These are phyloP conservation scores for Tagetes patula DNA, from an alignment of 129 eudicot genomes.

Conservation along the genomic window DNA sequence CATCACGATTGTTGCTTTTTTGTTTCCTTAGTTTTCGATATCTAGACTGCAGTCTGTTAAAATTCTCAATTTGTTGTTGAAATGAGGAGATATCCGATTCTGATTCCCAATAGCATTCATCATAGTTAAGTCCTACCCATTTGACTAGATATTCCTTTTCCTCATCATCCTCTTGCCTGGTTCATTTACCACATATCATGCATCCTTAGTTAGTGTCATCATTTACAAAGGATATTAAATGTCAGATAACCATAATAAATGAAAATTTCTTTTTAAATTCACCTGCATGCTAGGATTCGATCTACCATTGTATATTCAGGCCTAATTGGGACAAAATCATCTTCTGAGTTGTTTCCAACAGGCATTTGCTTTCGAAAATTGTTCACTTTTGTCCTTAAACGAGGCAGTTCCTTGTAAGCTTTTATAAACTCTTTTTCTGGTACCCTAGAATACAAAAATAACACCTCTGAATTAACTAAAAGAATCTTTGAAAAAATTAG, in stretches of 20 bases:
- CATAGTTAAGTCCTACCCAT: constrained; percentile 88
- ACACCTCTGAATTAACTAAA: constrained; percentile 1
- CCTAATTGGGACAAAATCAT: constrained; percentile 79
- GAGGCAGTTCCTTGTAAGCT: constrained; percentile 86
- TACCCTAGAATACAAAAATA: constrained; percentile 49
- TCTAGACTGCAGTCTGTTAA: constrained; percentile 58
- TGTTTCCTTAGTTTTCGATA: constrained; percentile 56
- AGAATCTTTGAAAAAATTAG: background rate
- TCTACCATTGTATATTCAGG: constrained; percentile 98
- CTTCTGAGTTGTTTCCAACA: constrained; percentile 57
- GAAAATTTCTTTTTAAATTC: background rate
- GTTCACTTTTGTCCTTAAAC: constrained; percentile 81
- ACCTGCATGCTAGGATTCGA: constrained; percentile 95
- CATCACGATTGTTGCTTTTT: constrained; percentile 53
- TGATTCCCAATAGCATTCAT: constrained; percentile 96
- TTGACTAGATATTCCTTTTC: constrained; percentile 91
- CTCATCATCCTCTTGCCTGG: constrained; percentile 60
- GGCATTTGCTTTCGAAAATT: constrained; percentile 77
- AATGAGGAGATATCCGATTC: constrained; percentile 83
- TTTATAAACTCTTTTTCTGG: constrained; percentile 82
- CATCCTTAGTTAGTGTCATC: constrained; percentile 12
- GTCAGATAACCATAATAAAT: background rate
- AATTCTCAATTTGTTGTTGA: constrained; percentile 81
- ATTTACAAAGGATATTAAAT: constrained; percentile 13
- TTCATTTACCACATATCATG: constrained; percentile 15